Base-by-base conservation (phyloP, 2,329 filamentous ascomycete species). In the Epichloe baconii region DNA sequence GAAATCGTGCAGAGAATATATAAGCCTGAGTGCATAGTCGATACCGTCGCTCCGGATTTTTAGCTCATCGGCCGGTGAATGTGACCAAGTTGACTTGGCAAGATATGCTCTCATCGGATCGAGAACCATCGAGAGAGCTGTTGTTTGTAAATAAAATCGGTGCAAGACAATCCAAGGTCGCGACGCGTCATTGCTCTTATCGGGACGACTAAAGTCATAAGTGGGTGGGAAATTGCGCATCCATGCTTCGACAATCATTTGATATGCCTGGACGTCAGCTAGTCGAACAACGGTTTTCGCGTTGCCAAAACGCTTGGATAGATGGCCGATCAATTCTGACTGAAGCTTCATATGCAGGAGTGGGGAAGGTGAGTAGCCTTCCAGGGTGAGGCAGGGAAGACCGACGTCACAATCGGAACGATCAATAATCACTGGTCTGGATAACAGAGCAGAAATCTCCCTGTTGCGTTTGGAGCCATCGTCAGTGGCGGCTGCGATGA, bases 81-180 rank as follows among this genome's bases (percentile, higher is more conserved):
- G 40, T 52, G 57, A 48, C 51, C 62, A 54, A 60, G 65, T 58
- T 3, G 60, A 56, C 43, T 64, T 67, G 2, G 69, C 69, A n/a
- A 78, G 65, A 54, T 68, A 75, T 1, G 66, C 58, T 51, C 75
- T 71, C 11, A 76, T 58, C 8, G 73, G 70, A 44, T 72, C 63
- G 1, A 77, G 61, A 49, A 71, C 66, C 53, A 72, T 71, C 50
- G 73, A 67, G 46, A 71, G 69, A 10, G 68, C 64, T 53, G 72
- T 68, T 15, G 65, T 69, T 46, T 73, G 69, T 3, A 77, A 55
- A 51, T 73, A 68, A 44, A 66, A 64, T 7, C 75, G 69, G 48
- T 78, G 74, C 35, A 72, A 62, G 2, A 68, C 59, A 17, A 75
- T 67, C 59, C 73, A 75, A 0, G 66, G 64, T 52, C 70, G 62